Evolutionary conservation across 768 basidiomycete species (phyloP), one percentile per base, ranked within the genome.

Genomic region (Rhodotorula kratochvilovae): DNA sequence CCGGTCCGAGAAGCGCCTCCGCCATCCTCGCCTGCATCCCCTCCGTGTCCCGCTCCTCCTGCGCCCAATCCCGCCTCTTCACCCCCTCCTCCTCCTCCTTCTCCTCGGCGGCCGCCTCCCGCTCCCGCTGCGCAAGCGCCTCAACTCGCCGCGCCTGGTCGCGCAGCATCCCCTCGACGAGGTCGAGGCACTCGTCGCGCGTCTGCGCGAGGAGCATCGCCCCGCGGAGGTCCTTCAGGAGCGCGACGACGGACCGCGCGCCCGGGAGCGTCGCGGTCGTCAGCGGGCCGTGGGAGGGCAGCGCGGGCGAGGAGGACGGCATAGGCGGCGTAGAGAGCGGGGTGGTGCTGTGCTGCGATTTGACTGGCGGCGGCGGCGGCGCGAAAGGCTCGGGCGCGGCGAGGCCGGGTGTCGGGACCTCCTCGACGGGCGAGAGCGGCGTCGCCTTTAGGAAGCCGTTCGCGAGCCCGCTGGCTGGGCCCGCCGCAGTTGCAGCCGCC

Each of bases 131-230:
- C 51, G 51, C 51, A 16, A 53, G 51, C 51, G 51, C 51, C 51
- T 53, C 51, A n/a, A 53, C 51, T n/a, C 51, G 7, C 51, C 51
- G 12, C n/a, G 51, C 51, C 51, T 53, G 51, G 6, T 53, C 51
- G 13, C 51, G 51, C 51, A 53, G 29, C n/a, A 53, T n/a, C 27
- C 29, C 29, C n/a, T 53, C 51, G 51, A 53, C 51, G 29, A 53
- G 51, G n/a, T 53, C 51, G 51, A 53, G 6, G n/a, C 51, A 53
- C n/a, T 53, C 51, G 51, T 53, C 51, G 51, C 51, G 51, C 51
- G 51, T 29, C n/a, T 53, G 12, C 27, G 51, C 51, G 27, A n/a
- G 12, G 8, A n/a, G 51, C 51, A 53, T 53, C n/a, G 51, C 51
- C 27, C n/a, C n/a, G n/a, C 51, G 51, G n/a, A 53, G 29, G 27